phyloP scores from a whole-genome alignment of 2,329 filamentous ascomycete genomes.

The Rhynchosporium agropyri region DNA sequence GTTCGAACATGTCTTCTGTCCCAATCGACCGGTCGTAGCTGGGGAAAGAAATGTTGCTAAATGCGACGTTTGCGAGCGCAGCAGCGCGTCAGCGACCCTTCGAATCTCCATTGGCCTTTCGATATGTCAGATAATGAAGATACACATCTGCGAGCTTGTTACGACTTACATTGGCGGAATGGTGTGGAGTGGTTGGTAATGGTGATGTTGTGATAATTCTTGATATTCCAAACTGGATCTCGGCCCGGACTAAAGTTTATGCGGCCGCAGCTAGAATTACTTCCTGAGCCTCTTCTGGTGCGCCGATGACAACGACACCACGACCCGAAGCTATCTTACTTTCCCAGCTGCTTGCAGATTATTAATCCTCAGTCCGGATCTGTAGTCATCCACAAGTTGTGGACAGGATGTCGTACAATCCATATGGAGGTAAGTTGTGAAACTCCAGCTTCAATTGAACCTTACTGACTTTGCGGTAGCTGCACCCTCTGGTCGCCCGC shows the following conservation, averaged over 20 bases:
- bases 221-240: slow-evolving; percentile 17
- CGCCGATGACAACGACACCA: slow-evolving; percentile 20
- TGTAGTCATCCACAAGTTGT: neutral
- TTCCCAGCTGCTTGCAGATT: neutral
- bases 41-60: slow-evolving; percentile 38
- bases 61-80: slow-evolving; percentile 38
- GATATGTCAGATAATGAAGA: slow-evolving; percentile 20
- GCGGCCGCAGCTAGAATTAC: neutral
- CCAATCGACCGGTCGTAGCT: slow-evolving; percentile 31
- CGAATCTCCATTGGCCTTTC: slow-evolving; percentile 42
- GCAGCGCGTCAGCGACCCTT: slow-evolving; percentile 39
- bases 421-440: slow-evolving; percentile 41
- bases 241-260: slow-evolving; percentile 21
- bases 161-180: slow-evolving; percentile 30
- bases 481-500: slow-evolving; percentile 68
- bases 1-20: slow-evolving; percentile 18
- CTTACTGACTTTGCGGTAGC: slow-evolving; percentile 34
- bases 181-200: slow-evolving; percentile 17
- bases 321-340: neutral
- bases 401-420: slow-evolving; percentile 42
- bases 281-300: neutral
- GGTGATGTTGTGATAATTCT: slow-evolving; percentile 28
- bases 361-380: neutral
- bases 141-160: slow-evolving; percentile 21
- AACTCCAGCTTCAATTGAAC: neutral